Percentiles rank a stretch among this genome's conserved stretches.
phyloP scores from a whole-genome alignment of 257 asterid species.

The Rubia yunnanensis region DNA sequence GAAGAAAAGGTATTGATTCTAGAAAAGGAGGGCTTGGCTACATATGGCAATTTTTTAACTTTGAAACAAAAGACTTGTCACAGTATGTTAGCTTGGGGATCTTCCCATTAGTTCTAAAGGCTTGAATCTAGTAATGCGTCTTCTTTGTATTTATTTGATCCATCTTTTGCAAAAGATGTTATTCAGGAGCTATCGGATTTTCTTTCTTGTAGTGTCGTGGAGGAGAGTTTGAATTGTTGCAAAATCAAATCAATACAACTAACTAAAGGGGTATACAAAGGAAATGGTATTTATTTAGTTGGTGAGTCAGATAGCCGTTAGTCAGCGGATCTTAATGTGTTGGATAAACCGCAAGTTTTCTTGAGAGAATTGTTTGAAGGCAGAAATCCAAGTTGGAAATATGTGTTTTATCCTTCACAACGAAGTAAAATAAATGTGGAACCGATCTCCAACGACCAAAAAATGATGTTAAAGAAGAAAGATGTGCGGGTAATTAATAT shows the following conservation, averaged over 20 bases:
- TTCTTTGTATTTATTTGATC: slow-evolving; percentile 14
- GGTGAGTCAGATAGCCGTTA: slow-evolving; percentile 33
- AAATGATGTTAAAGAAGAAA: no score
- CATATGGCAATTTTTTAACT: no score
- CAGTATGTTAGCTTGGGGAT: slow-evolving; percentile 46
- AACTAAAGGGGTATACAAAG: slow-evolving; percentile 28
- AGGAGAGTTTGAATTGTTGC: background rate
- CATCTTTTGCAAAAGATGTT: slow-evolving; percentile 37
- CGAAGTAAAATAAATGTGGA: no score
- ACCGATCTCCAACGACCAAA: no score
- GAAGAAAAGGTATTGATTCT: no score
- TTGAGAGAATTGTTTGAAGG: slow-evolving; percentile 41
- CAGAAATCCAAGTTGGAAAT: slow-evolving; percentile 41
- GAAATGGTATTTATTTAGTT: slow-evolving; percentile 24
- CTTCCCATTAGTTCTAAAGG: slow-evolving; percentile 32
- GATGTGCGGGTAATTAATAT: no score
- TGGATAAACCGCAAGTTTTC: slow-evolving; percentile 20
- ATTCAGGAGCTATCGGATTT: slow-evolving; percentile 30
- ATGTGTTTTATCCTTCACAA: no score
- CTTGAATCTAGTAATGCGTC: slow-evolving; percentile 24
- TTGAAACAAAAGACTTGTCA: no score
- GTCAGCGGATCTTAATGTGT: slow-evolving; percentile 5
- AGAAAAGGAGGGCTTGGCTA: no score
- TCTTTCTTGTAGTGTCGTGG: slow-evolving; percentile 25
- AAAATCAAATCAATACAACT: slow-evolving; percentile 10